Base-by-base conservation (phyloP, 306 rosid genomes). In the Dryas drummondii region DNA sequence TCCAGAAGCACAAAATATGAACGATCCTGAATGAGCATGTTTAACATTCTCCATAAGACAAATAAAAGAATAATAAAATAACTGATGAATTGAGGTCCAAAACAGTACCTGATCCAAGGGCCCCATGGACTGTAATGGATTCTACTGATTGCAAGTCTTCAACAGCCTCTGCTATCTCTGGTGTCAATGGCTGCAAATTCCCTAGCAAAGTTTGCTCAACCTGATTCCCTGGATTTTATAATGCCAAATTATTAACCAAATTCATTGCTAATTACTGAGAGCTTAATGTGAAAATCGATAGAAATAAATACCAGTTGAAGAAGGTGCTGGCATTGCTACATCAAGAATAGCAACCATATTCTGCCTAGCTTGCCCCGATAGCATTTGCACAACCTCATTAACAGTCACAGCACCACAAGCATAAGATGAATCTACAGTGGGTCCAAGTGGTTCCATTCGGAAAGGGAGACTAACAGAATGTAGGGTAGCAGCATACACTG, bases 281-380 rank as follows among this genome's bases (percentile, higher is more conserved):
- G 68, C 60, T 13, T 54, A 45, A 72, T 60, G 63, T 16, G 49
- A 48, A 32, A 77, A 54, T 57, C 13, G n/a, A 72, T 55, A 67
- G 71, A 69, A 10, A 62, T 51, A 66, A 4, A 51, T 89, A 94
- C 97, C 97, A 46, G 69, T 76, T 73, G 88, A 85, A 82, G 90
- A 75, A 79, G 91, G 97, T 45, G 92, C 91, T 41, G 98, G 98
- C 89, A 91, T 87, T 67, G 97, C 89, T 78, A 84, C 91, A 72
- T 94, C 98, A 56, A 91, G 77, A 80, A 91, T 85, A 61, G 89
- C 68, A 82, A 91, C 94, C 90, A 83, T 84, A 82, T 91, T 91
- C 64, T 87, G 94, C 85, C 97, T 84, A 49, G 82, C 87, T 64
- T 87, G 93, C 75, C 91, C 93, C 32, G 94, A 72, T 76, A 91